Evolutionary conservation across 495 filamentous ascomycete genomes (phyloP), one percentile per base, ranked within the genome.

Genomic region (Hypoxylon cercidicola): DNA sequence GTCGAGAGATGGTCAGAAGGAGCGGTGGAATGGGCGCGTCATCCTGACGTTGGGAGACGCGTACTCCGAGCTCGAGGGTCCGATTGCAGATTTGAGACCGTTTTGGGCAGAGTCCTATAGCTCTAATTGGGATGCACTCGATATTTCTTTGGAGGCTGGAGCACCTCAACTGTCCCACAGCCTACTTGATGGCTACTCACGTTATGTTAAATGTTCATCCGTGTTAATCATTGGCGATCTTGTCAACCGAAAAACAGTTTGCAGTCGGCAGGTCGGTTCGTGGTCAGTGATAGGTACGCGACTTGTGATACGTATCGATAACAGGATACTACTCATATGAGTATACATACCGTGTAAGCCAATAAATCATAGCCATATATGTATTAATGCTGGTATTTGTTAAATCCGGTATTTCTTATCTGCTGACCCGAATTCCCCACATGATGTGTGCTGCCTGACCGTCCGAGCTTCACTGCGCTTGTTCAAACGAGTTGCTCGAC

Each of bases 51-150:
- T 77, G 32, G 75, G 73, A 2, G 70, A 75, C 19, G 55, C n/a
- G 1, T 76, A 71, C 41, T 72, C 70, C 4, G 76, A 78, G 64
- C 16, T 75, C 1, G 74, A 78, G 57, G 73, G 71, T 43, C 56
- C 71, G 3, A 37, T 70, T 9, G 70, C 75, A 10, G 52, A 63
- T 37, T 37, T 69, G 51, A 25, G 64, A 15, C 54, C 39, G 16
- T 57, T 60, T 41, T 74, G 74, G 71, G 10, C 34, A 37, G 34
- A 11, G 13, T 37, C 10, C 2, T 37, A 12, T 37, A 11, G 11
- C 11, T n/a, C 3, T 37, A 4, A 4, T n/a, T 37, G 34, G 34
- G 3, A 5, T 37, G 34, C 34, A 37, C 10, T 37, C 13, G 34
- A 11, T 12, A 37, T 37, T 37, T n/a, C 30, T n/a, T n/a, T n/a